Evolutionary conservation across 257 asterid species (phyloP), one percentile per base, ranked within the genome.

Genomic region (Capsicum rhomboideum): DNA sequence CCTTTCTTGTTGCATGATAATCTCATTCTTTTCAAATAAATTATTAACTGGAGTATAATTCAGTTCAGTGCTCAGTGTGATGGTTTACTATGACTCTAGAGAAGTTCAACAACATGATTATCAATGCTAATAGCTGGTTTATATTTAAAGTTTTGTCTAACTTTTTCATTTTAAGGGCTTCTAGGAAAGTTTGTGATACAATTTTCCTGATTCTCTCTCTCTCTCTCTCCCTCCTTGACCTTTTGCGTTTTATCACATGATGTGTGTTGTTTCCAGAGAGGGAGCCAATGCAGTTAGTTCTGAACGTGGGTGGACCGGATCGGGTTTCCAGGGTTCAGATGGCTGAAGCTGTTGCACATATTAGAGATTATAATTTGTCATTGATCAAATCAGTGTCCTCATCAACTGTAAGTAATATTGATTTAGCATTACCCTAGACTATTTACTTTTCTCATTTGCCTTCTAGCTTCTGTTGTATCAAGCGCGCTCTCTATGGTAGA

Each of bases 271-370:
- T 68, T 31, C 68, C 21, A 94, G 98, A 88, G 85, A 85, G 83
- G 29, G 88, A 93, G 89, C 91, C 88, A 64, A 83, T 91, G 88
- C 95, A 87, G 85, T 85, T 92, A 88, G 86, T 95, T 87, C 84
- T 95, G 67, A 95, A 97, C 82, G 97, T 86, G 56, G 98, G 99
- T 1, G 98, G 98, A 63, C 96, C 97, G 28, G 97, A 93, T 85
- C 88, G 97, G 88, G 87, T 97, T 29, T 93, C 99, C 28, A 91
- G 99, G 75, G 97, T 94, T 84, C 97, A 96, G 89, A 96, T 96
- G 99, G 99, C 99, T 6, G 98, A 96, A 89, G 93, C 92, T 84
- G 96, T 94, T 84, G 98, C 98, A 49, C 84, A 82, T 58, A 87
- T 85, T 58, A 90, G 92, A 89, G 97, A 94, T 72, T 91, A 94